Evolutionary conservation across 805 yeast species (phyloP).

Genomic region (Blastobotrys attinorum): DNA sequence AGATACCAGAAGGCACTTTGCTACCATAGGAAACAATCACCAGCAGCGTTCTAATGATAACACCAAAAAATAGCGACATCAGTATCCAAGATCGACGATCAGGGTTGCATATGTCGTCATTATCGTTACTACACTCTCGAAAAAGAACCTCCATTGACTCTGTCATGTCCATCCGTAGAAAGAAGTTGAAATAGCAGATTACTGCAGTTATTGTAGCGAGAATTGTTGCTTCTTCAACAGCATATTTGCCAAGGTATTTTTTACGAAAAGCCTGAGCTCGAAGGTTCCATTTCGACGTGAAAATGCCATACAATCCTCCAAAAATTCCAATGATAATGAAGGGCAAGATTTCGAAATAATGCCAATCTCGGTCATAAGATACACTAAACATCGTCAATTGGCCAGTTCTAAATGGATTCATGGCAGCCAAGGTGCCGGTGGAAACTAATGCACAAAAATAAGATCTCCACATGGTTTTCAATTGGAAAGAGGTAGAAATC

Average conservation of each 20-base stretch:
- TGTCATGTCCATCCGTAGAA: conserved; percentile 84
- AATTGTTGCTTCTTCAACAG: conserved; percentile 62
- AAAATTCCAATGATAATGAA: conserved; percentile 74
- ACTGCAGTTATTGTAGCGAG: conserved; percentile 64
- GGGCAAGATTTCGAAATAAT: conserved; percentile 67
- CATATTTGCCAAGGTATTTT: conserved; percentile 47
- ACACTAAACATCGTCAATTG: conserved; percentile 91
- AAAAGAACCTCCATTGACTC: conserved; percentile 87
- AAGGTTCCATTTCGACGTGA: conserved; percentile 68
- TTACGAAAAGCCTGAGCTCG: conserved; percentile 73
- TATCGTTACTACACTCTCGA: conserved; percentile 61
- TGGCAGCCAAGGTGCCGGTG: conserved; percentile 65
- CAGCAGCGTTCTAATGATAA: conserved; percentile 58
- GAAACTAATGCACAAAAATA: conserved; percentile 89
- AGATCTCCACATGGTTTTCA: conserved; percentile 81
- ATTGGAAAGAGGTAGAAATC: conserved; percentile 63
- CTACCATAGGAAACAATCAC: conserved; percentile 75
- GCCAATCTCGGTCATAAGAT: conserved; percentile 83
- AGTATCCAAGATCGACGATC: conserved; percentile 29
- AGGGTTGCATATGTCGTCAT: conserved; percentile 32
- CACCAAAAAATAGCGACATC: conserved; percentile 57
- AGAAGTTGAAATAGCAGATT: conserved; percentile 77
- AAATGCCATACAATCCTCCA: conserved; percentile 86
- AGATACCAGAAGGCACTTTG: conserved; percentile 53
- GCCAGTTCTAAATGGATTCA: conserved; percentile 92